A percentile compares a stretch with the other conserved stretches of the same genome.
Evolutionary conservation across 129 eudicot genomes (phyloP).

Genomic region (Artemisia tridentata): DNA sequence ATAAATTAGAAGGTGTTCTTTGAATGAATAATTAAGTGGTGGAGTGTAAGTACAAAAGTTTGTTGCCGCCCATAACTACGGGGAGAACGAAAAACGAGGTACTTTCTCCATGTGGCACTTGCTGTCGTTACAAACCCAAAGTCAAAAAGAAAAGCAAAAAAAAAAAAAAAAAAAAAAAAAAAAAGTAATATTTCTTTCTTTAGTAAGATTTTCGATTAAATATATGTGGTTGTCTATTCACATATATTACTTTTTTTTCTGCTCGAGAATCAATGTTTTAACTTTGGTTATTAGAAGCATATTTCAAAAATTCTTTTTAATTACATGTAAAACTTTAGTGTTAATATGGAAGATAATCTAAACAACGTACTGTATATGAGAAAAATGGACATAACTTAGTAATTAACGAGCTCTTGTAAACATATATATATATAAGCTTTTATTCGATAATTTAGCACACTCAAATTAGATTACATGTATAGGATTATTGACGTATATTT

Average conservation of each 20-base stretch:
- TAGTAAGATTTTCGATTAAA: no score
- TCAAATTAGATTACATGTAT: constrained; percentile 6
- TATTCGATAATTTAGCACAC: background rate
- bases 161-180: background rate
- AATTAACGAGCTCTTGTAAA: constrained; percentile 6
- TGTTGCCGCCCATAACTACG: constrained; percentile 34
- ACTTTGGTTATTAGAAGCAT: no score
- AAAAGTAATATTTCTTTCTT: no score
- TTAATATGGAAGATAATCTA: no score
- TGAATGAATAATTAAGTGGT: background rate
- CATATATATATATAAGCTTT: constrained; percentile 9
- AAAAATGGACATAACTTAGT: constrained; percentile 1
- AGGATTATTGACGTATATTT: background rate
- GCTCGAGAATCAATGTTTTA: no score
- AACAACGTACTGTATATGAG: no score
- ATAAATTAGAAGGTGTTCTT: background rate
- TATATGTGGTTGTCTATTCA: no score
- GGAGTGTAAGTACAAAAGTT: constrained; percentile 16
- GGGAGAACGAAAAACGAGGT: no score
- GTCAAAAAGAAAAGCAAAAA: constrained; percentile 6
- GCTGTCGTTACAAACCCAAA: constrained; percentile 11
- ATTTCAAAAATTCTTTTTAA: no score
- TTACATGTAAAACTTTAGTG: no score
- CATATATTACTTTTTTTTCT: no score
- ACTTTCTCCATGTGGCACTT: constrained; percentile 27